Evolutionary conservation across 2,329 filamentous ascomycete genomes (phyloP), one percentile per base, ranked within the genome.

Genomic region (Botrytis squamosa): DNA sequence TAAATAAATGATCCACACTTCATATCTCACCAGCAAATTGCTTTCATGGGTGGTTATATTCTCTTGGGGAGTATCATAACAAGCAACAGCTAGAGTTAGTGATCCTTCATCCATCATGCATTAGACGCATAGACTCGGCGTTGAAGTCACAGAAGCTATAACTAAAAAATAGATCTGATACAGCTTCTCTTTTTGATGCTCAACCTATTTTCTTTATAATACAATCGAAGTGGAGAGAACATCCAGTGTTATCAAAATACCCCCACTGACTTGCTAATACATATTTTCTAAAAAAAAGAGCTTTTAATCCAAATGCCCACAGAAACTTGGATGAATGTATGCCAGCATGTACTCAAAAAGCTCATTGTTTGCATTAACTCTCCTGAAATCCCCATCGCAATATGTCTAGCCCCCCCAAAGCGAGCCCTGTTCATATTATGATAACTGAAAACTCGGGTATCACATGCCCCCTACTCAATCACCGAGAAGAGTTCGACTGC

Each of bases 131-230:
- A 52, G 22, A n/a, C 12, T n/a, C 9, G 25, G 10, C n/a, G 4
- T n/a, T 25, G 49, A 52, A 1, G 10, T n/a, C 22, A 52, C 22
- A n/a, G 10, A n/a, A 14, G 9, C 49, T 52, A n/a, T n/a, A 12
- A 52, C n/a, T 1, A 0, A n/a, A 4, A n/a, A 20, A 2, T n/a
- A 14, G 10, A 52, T 2, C 10, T 12, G 49, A n/a, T n/a, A 1
- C 1, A 52, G 4, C 5, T 52, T 33, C 33, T 10, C n/a, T 52
- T 52, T n/a, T 52, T 1, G 4, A n/a, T n/a, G 22, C 49, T 14
- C 0, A 5, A n/a, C 5, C 2, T 14, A n/a, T 14, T n/a, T 0
- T 52, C 4, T 52, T n/a, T 52, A 14, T 52, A 3, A 12, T n/a
- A 52, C 49, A n/a, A 14, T 52, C 22, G 4, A 25, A 52, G 49